These are phyloP conservation scores for Leishmania major DNA, from an alignment of 208 protist genomes.

Conservation along the genomic window DNA sequence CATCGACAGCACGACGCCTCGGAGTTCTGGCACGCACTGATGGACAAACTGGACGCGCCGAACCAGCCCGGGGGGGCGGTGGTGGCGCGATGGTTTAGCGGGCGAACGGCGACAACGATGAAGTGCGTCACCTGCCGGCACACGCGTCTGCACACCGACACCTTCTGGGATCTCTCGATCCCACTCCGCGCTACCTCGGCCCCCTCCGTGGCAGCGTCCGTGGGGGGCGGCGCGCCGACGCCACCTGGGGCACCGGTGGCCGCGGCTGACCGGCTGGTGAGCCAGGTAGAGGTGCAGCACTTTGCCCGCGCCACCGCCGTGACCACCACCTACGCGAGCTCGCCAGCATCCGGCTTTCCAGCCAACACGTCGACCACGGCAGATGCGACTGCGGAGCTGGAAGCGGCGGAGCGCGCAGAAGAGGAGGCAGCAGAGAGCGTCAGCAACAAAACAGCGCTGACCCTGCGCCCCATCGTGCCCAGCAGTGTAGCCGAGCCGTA, in stretches of 20 bases:
- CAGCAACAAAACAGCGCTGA: not conserved
- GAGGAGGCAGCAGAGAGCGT: not conserved
- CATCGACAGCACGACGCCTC: slow-evolving; percentile 75
- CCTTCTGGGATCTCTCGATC: slow-evolving; percentile 56
- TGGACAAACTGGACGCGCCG: slow-evolving; percentile 57
- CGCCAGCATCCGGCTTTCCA: not conserved
- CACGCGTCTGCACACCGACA: slow-evolving; percentile 31
- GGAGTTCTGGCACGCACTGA: slow-evolving; percentile 67
- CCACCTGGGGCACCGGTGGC: not conserved
- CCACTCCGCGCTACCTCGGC: slow-evolving; percentile 6
- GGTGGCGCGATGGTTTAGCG: slow-evolving; percentile 63
- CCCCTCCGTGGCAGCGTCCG: not conserved
- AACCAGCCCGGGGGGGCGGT: slow-evolving; percentile 25
- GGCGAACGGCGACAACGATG: slow-evolving; percentile 42
- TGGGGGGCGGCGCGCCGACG: not conserved
- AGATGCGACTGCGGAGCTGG: not conserved
- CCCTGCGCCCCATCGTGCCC: not conserved
- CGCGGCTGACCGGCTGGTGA: not conserved
- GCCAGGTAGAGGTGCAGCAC: slow-evolving; percentile 17
- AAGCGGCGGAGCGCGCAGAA: not conserved
- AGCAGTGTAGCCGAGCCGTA: not conserved
- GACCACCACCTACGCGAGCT: slow-evolving; percentile 16
- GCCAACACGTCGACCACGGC: not conserved
- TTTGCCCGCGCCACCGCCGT: slow-evolving; percentile 25
- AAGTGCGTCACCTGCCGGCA: slow-evolving; percentile 42